Base-by-base conservation (phyloP, 768 basidiomycete species). In the Lyophyllum decastes region DNA sequence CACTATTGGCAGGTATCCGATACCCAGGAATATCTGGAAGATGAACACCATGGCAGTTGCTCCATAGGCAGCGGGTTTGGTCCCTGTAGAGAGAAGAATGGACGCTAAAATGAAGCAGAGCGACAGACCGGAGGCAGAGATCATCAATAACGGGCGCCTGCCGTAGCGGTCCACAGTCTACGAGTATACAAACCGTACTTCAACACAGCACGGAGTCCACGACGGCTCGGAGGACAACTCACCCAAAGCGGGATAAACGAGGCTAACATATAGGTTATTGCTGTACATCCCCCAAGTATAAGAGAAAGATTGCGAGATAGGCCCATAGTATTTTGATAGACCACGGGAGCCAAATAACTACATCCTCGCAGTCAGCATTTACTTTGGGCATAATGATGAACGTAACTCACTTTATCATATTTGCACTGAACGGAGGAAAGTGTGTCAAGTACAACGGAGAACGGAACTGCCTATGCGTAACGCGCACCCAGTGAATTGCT, bases 261-360 rank as follows among this genome's bases (percentile, higher is more conserved):
- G 12, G 76, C 74, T 21, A 77, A 38, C 70, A 78, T 72, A 58
- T 74, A 78, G 1, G 74, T 76, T 34, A 76, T 63, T 1, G 76
- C 66, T 0, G 76, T 76, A 57, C 68, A 74, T 12, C 76, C 76
- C 14, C 75, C 75, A 2, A 77, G 68, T 45, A 78, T 71, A 38
- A 77, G 70, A 2, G 75, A 74, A 22, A 78, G 67, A 30, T 77
- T 66, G 27, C 74, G 72, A 17, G 75, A 69, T 21, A 78, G 64
- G 2, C 74, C 74, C 72, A 77, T 76, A 1, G 75, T 77, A 46
- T 74, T 73, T 60, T 78, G 74, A 60, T 77, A 77, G 0, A 78
- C 72, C 24, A 76, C 66, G 4, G 77, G 76, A 1, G 76, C 73
- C 11, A 75, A 67, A 55, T 77, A 77, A 48, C 73, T 76, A 49